Percentiles rank a stretch among this genome's conserved stretches.
Evolutionary conservation across 2,329 filamentous ascomycete genomes (phyloP).

Genomic region (Aureobasidium lini): DNA sequence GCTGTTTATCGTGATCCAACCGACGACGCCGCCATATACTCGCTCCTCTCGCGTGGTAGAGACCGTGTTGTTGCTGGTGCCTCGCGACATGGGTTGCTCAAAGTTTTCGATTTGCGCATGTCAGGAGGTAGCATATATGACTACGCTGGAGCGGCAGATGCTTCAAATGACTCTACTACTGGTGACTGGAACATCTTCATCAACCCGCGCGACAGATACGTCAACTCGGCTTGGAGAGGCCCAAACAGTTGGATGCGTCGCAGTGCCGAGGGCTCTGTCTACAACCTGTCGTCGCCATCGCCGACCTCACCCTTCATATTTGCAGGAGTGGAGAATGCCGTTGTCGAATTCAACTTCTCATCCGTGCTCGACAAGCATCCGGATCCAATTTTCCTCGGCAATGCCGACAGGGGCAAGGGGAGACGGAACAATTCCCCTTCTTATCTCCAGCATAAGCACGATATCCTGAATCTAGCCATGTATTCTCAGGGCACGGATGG

Average conservation of each 20-base stretch:
- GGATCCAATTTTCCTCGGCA: slow-evolving; percentile 26
- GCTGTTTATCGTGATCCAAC: slow-evolving; percentile 43
- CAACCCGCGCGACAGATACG: slow-evolving; percentile 26
- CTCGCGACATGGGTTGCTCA: slow-evolving; percentile 50
- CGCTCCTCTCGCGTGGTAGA: slow-evolving; percentile 48
- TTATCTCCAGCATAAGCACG: slow-evolving; percentile 24
- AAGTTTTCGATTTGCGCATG: slow-evolving; percentile 56
- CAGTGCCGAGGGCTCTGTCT: slow-evolving; percentile 36
- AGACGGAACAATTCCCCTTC: neutral
- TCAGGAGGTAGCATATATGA: slow-evolving; percentile 35
- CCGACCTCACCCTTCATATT: slow-evolving; percentile 38
- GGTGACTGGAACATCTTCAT: slow-evolving; percentile 40
- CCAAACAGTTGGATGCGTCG: slow-evolving; percentile 21
- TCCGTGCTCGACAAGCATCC: slow-evolving; percentile 36
- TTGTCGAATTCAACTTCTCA: slow-evolving; percentile 39
- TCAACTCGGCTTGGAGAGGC: slow-evolving; percentile 19
- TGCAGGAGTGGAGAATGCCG: slow-evolving; percentile 40
- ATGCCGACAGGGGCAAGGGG: neutral
- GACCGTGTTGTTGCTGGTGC: slow-evolving; percentile 52
- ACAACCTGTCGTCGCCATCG: slow-evolving; percentile 41
- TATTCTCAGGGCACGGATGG: slow-evolving; percentile 35
- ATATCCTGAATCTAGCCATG: slow-evolving; percentile 38
- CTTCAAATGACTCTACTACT: neutral
- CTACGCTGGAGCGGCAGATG: slow-evolving; percentile 19
- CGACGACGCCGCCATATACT: slow-evolving; percentile 53